Base-by-base conservation (phyloP, 2,329 filamentous ascomycete genomes). In the Fusarium dimerum region DNA sequence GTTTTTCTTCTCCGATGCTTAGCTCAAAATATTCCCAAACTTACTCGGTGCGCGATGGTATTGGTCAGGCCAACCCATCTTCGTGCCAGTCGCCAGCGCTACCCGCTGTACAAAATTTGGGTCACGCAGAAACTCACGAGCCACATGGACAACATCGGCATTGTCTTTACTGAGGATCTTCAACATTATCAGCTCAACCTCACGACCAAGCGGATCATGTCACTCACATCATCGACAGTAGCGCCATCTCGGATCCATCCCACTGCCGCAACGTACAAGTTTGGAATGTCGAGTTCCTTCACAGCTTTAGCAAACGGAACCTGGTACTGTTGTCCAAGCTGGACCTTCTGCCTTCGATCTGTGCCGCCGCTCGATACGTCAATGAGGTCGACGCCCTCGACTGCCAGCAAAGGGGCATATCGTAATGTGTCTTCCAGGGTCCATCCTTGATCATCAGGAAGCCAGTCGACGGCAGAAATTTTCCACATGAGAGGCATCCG, bases 381-480 rank as follows among this genome's bases (percentile, higher is more conserved):
- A 10, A 48, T 18, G 12, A 48, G 40, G 29, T 48, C 46, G 8
- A 48, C 39, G 7, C 46, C 46, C 18, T 48, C 46, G 5, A 12
- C 39, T 18, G 40, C 46, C 10, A 48, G 16, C 16, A 48, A 34
- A 6, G 40, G 40, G 5, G 16, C 46, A 20, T 43, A 48, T 11
- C 40, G 46, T 15, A 36, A 30, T 6, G 40, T 38, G 30, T 48
- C 40, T n/a, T 48, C 46, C 6, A 48, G 26, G 6, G 41, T 40
- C 44, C 44, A 46, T 29, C 44, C 44, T n/a, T 46, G 16, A 2
- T 34, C 44, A 7, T 39, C 7, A 8, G 44, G 44, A 11, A 53
- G 42, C 50, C 50, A 53, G 20, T 53, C 50, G 13, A 40, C 44
- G 6, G 50, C 50, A 34, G 42, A 46, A 26, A 53, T 53, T 15